Conservation (phyloP, 2,329 filamentous ascomycete species). For the Fusarium sp. region DNA sequence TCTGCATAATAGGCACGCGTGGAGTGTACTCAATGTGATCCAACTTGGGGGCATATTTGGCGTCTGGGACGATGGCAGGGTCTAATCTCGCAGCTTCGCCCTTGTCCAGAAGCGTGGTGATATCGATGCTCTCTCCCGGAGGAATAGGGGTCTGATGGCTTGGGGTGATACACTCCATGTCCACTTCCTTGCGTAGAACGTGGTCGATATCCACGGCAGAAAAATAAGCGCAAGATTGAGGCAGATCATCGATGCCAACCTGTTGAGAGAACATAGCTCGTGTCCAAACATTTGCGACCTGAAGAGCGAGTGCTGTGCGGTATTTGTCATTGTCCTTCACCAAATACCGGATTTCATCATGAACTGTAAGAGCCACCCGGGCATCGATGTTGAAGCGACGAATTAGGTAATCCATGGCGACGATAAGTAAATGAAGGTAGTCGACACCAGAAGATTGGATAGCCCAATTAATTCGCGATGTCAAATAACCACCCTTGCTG, state of each 20-base stretch:
- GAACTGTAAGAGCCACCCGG: conserved; percentile 90
- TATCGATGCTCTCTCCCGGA: conserved; percentile 88
- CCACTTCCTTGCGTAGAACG: conserved; percentile 96
- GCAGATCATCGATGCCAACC: conserved; percentile 93
- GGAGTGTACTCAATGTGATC: conserved; percentile 74
- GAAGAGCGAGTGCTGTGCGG: conserved; percentile 88
- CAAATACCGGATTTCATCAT: conserved; percentile 96
- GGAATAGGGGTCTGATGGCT: conserved; percentile 83
- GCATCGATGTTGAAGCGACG: conserved; percentile 86
- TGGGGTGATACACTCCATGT: conserved; percentile 96
- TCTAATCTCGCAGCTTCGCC: conserved; percentile 77
- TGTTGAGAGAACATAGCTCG: conserved; percentile 97
- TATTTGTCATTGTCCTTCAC: conserved; percentile 89
- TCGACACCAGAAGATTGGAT: conserved; percentile 98
- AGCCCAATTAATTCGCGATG: conserved; percentile 97
- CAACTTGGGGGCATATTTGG: conserved; percentile 63
- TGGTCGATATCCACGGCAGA: conserved; percentile 95
- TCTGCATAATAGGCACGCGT: conserved; percentile 82
- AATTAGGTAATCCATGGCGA: conserved; percentile 93
- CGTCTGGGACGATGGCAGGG: conserved; percentile 67
- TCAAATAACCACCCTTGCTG: conserved; percentile 91
- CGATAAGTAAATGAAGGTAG: conserved; percentile 92
- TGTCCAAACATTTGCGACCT: conserved; percentile 96
- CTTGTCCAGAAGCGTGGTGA: conserved; percentile 79
- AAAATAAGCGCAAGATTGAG: conserved; percentile 95